A percentile compares a stretch with the other conserved stretches of the same genome.
Conservation (phyloP, 2,329 filamentous ascomycete species). For the Colletotrichum falcatum region DNA sequence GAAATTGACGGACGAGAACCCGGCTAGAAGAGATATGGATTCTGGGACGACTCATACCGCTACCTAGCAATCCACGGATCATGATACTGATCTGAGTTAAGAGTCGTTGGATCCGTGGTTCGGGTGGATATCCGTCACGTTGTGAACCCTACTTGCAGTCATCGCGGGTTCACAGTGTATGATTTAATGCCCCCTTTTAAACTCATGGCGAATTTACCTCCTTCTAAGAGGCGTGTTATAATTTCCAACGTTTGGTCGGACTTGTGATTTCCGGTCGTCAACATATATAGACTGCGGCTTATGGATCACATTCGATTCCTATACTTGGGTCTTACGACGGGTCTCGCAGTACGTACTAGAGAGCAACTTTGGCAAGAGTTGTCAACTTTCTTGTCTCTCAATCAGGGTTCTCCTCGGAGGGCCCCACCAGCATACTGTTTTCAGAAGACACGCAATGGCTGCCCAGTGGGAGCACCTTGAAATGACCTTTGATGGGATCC, state of each 20-base stretch:
- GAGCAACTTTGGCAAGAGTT: not conserved
- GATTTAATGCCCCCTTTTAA: no score
- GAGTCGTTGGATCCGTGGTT: not conserved
- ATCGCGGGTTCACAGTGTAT: no score
- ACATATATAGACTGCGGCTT: no score
- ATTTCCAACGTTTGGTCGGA: not conserved
- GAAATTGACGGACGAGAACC: not conserved
- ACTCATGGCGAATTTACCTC: accelerated
- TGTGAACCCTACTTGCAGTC: not conserved
- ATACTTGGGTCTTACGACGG: not conserved
- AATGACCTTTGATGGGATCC: no score
- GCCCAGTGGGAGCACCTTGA: not conserved
- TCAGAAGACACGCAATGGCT: not conserved
- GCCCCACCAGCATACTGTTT: no score
- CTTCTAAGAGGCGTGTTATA: not conserved
- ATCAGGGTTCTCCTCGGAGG: not conserved
- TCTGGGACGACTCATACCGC: no score
- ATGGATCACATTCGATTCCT: no score
- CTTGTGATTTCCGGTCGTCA: no score
- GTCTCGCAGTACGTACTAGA: not conserved
- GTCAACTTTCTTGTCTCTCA: not conserved
- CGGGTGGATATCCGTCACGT: not conserved
- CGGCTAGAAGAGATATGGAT: no score
- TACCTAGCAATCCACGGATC: not conserved
- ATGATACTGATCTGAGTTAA: not conserved